Evolutionary conservation across 495 filamentous ascomycete species (phyloP).

Genomic region (Copromyces sp.): DNA sequence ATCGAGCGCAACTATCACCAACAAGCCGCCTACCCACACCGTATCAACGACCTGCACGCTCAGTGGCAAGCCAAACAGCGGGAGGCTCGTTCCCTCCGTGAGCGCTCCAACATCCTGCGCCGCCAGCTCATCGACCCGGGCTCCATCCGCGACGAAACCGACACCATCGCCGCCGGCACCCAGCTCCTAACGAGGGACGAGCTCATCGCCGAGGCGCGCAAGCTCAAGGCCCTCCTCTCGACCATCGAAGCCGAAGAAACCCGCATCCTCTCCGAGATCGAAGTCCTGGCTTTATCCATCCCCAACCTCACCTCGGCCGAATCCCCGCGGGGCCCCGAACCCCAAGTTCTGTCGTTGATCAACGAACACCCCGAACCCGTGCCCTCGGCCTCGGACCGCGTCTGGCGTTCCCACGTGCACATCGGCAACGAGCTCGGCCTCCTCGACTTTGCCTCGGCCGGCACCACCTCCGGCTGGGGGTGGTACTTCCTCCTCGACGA

Average conservation of each 20-base stretch:
- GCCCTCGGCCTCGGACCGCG: conserved; percentile 37
- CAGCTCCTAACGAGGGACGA: conserved; percentile 30
- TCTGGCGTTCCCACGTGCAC: conserved; percentile 64
- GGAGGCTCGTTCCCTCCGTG: conserved; percentile 44
- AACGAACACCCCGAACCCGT: conserved; percentile 58
- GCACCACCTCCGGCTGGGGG: conserved; percentile 78
- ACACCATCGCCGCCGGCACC: conserved; percentile 12
- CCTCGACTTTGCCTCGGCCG: conserved; percentile 75
- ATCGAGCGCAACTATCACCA: conserved; percentile 70
- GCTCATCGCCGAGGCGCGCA: conserved; percentile 55
- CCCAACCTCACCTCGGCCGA: conserved; percentile 74
- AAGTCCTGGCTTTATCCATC: conserved; percentile 62
- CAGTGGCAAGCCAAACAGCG: conserved; percentile 50
- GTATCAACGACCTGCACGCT: conserved; percentile 60
- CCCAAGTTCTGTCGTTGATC: conserved; percentile 51
- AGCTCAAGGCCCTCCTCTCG: conserved; percentile 55
- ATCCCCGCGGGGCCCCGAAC: conserved; percentile 61
- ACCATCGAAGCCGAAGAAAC: conserved; percentile 50
- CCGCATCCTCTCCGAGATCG: conserved; percentile 53
- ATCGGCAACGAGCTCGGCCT: conserved; percentile 72
- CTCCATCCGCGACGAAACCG: conserved; percentile 22
- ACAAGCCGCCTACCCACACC: conserved; percentile 52
- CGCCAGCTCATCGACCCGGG: conserved; percentile 37
- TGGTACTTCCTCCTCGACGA: conserved; percentile 94
- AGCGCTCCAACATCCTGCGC: conserved; percentile 46